Evolutionary conservation across 2,329 filamentous ascomycete species (phyloP), one percentile per base, ranked within the genome.

Genomic region (Curvularia eragrostidis): DNA sequence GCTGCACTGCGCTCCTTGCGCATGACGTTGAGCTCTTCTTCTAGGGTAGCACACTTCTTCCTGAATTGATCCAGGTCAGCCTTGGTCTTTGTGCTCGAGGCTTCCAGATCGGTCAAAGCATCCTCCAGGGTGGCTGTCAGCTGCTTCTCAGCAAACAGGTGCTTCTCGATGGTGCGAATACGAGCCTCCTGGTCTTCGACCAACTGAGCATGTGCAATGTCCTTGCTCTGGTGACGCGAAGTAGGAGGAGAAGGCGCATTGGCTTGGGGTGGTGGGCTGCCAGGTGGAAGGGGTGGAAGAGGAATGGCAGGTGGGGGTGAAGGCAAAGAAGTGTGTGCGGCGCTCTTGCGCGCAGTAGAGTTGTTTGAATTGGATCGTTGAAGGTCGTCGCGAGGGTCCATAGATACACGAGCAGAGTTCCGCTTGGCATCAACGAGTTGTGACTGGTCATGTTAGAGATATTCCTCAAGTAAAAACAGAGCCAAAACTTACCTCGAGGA

Each of bases 241-340:
- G 81, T 88, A 28, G 85, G 78, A 67, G 86, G 78, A 71, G 86
- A 77, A 75, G 85, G 67, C 80, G 83, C 79, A 68, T 86, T 60
- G 79, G 86, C 63, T 77, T 83, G 79, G 67, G 65, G 68, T 28
- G 76, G 64, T 66, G 73, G 59, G 64, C 79, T 64, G 81, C 83
- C 52, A 42, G 66, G 68, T 3, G 95, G 95, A 18, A 99, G 84
- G 38, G 95, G 95, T 2, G 95, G 95, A 32, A 99, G 86, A n/a
- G 95, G 95, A 68, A 98, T 97, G 0, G 92, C 93, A 0, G 95
- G 95, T 5, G 95, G 95, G 26, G 95, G 95, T 1, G 95, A 98
- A 2, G 95, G 95, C 10, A 98, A 82, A 3, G 93, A 95, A 12
- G 87, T 85, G 46, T 93, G 89, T 0, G 92, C 95, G 23, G 87